Base-by-base conservation (phyloP, 257 asterid genomes). In the Solanum tarijense region DNA sequence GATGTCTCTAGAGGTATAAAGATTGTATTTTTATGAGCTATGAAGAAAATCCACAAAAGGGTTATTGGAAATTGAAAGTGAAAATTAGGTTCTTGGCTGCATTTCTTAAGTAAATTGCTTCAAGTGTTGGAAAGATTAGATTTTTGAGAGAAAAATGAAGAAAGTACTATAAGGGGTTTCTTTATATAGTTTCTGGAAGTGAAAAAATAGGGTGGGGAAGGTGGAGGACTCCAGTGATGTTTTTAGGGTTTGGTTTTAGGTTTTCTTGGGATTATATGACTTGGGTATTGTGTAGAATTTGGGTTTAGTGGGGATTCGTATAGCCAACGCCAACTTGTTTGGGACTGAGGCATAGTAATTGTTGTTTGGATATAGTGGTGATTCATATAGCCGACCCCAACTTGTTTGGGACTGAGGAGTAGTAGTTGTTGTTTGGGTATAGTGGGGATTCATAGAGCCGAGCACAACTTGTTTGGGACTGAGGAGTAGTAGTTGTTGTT, bases 141-240 rank as follows among this genome's bases (percentile, higher is more conserved):
- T 29, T 87, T 85, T 58, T 75, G 88, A 87, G 81, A 81, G 86
- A 48, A 84, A 90, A 84, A 89, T 39, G 58, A 76, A 76, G 27
- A 13, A 39, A 76, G 6, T 76, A 76, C 34, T 38, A n/a, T 39
- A 76, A 38, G 83, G 83, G 58, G 58, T 36, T 76, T 76, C 23
- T 39, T 76, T 76, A 3, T 76, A 38, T n/a, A 31, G 46, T 86
- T 82, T 36, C 20, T 74, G 29, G 2, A 10, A 74, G 52, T 74
- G 31, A 35, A 74, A 35, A 68, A 68, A 13, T 27, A 16, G 32
- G 0, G 52, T 74, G 83, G 52, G 20, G 82, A 74, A 35, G 18
- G 52, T 9, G 18, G 82, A 34, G 38, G 48, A 31, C 7, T 71
- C 46, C 34, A 20, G 39, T 73, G 16, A 73, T 73, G 9, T 46